These are phyloP conservation scores for Phalaenopsis equestris DNA, from an alignment of 106 monocot genomes.

Conservation along the genomic window DNA sequence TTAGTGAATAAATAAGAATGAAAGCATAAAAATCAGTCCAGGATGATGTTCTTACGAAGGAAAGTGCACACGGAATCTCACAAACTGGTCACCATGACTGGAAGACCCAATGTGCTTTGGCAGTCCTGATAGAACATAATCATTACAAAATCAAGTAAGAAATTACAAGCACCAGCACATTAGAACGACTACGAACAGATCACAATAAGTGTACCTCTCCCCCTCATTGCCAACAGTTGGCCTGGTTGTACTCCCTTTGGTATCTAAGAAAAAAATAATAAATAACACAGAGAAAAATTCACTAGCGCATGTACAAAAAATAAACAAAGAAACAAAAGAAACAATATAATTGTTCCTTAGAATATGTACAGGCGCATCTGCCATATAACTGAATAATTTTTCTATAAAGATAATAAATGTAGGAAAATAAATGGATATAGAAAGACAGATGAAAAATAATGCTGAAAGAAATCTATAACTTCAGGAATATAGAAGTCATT, in stretches of 20 bases:
- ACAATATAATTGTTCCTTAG: too few species aligned
- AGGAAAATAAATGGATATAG: too few species aligned
- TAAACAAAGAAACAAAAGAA: neutral
- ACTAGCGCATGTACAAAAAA: neutral
- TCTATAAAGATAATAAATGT: too few species aligned
- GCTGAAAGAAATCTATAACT: too few species aligned
- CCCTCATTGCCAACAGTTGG: constrained; percentile 54
- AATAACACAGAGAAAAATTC: neutral
- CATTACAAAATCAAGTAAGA: neutral
- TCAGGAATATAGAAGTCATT: too few species aligned
- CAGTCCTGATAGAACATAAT: constrained; percentile 42
- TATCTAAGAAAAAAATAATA: constrained; percentile 44
- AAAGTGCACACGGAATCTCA: constrained; percentile 65
- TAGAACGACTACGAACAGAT: neutral
- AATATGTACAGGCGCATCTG: too few species aligned
- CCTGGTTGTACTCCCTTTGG: constrained; percentile 74
- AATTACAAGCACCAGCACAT: neutral
- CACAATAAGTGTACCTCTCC: constrained; percentile 45
- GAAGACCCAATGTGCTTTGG: constrained; percentile 51
- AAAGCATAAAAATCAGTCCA: neutral
- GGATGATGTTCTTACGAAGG: constrained; percentile 50
- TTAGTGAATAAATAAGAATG: neutral
- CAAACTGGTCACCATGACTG: constrained; percentile 76
- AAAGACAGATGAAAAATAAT: too few species aligned
- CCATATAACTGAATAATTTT: too few species aligned